phyloP scores from a whole-genome alignment of 768 basidiomycete genomes.

The Mycena capillaripes region DNA sequence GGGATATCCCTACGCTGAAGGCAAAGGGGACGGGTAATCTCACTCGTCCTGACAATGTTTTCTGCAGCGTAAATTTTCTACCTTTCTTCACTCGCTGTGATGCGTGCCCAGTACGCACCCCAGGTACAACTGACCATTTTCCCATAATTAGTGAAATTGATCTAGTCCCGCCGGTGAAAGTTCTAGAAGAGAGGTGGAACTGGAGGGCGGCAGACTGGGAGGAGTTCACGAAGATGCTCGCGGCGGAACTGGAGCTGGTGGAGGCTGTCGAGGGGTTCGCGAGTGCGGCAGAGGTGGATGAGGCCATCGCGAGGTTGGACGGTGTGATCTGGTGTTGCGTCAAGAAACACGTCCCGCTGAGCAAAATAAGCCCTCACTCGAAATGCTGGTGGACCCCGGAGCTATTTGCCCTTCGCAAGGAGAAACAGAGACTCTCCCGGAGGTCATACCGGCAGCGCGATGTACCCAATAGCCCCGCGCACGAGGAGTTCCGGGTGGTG shows the following conservation, averaged over 20 bases:
- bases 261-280: not conserved
- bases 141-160: slow-evolving; percentile 1
- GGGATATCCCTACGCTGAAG: not conserved
- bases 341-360: not conserved
- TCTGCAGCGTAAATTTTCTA: not conserved
- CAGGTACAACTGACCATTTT: slow-evolving; percentile 10
- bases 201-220: slow-evolving; percentile 1
- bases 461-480: not conserved
- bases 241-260: not conserved
- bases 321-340: not conserved
- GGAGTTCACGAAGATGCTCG: not conserved
- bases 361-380: not conserved
- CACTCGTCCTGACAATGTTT: slow-evolving; percentile 14
- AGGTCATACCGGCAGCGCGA: not conserved
- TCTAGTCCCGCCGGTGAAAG: not conserved
- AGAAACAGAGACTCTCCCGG: not conserved
- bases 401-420: not conserved
- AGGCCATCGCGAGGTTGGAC: not conserved
- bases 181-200: not conserved
- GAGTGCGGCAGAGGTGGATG: not conserved
- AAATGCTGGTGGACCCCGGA: not conserved
- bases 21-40: not conserved
- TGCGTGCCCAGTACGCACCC: not conserved
- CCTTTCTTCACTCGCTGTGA: slow-evolving; percentile 3
- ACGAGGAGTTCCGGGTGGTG: not conserved